Conservation (phyloP, 495 filamentous ascomycete species). For the Diplogelasinospora grovesii region DNA sequence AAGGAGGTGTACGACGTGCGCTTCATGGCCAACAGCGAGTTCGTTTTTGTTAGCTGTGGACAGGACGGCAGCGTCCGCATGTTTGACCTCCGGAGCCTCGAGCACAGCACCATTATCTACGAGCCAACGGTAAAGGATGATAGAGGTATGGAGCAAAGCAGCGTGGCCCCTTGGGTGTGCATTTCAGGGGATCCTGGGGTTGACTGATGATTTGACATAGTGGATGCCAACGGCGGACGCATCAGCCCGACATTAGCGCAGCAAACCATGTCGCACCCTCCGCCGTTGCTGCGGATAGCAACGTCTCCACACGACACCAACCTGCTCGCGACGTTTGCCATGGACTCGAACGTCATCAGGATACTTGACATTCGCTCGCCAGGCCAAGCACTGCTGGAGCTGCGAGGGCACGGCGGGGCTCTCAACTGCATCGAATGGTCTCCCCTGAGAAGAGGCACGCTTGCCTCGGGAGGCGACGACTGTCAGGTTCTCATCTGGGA, state of each 20-base stretch:
- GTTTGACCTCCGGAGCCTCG: conserved; percentile 95
- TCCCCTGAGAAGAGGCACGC: conserved; percentile 72
- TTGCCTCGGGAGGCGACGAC: conserved; percentile 92
- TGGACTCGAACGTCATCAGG: conserved; percentile 85
- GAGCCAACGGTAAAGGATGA: conserved; percentile 89
- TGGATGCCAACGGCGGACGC: conserved; percentile 42
- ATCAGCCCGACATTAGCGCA: conserved; percentile 60
- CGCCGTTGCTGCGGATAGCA: conserved; percentile 78
- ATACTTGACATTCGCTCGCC: conserved; percentile 97
- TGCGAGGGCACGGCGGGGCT: conserved; percentile 81
- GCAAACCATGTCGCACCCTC: conserved; percentile 71
- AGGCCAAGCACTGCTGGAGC: conserved; percentile 86
- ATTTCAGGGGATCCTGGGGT: no score
- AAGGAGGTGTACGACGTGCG: conserved; percentile 98
- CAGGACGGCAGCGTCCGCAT: conserved; percentile 97
- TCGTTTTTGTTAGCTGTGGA: conserved; percentile 96
- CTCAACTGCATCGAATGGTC: conserved; percentile 96
- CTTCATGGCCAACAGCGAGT: conserved; percentile 92
- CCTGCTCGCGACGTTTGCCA: conserved; percentile 91
- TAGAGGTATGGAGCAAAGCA: conserved; percentile 49
- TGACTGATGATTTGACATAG: no score
- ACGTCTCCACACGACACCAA: conserved; percentile 95
- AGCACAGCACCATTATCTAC: conserved; percentile 99
- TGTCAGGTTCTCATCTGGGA: conserved; percentile 91
- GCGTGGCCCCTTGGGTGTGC: no score